Conservation (phyloP, 2,329 filamentous ascomycete genomes). For the Sporothrix brasiliensis region DNA sequence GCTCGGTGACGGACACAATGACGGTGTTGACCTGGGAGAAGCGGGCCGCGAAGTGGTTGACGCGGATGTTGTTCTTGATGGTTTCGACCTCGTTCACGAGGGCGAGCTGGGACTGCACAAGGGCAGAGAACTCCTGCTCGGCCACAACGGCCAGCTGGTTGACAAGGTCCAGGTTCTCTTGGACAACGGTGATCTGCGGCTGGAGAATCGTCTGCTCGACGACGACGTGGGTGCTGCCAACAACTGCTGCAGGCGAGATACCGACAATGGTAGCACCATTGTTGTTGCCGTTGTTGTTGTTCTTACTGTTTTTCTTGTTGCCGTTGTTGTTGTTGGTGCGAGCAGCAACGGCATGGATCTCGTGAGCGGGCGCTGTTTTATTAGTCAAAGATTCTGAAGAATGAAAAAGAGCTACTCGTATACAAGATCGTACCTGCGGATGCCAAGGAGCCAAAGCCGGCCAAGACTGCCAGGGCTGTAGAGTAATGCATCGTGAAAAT, state of each 20-base stretch:
- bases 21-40: slow-evolving; percentile 47
- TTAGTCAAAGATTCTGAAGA: background rate
- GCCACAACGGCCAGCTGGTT: slow-evolving; percentile 43
- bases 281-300: slow-evolving; percentile 40
- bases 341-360: background rate
- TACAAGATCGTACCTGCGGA: slow-evolving; percentile 39
- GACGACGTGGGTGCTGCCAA: slow-evolving; percentile 39
- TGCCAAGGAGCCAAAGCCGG: slow-evolving; percentile 40
- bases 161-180: slow-evolving; percentile 45
- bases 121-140: slow-evolving; percentile 46
- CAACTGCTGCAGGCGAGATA: slow-evolving; percentile 32
- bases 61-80: slow-evolving; percentile 49
- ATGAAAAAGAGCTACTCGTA: background rate
- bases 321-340: slow-evolving; percentile 35
- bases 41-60: slow-evolving; percentile 47
- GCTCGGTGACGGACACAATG: slow-evolving; percentile 45
- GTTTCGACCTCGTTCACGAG: slow-evolving; percentile 45
- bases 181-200: slow-evolving; percentile 42
- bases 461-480: slow-evolving; percentile 40
- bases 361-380: slow-evolving; percentile 34
- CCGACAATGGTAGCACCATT: slow-evolving; percentile 31
- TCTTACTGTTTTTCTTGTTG: slow-evolving; percentile 38
- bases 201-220: slow-evolving; percentile 43
- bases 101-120: slow-evolving; percentile 45
- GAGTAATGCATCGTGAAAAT: slow-evolving; percentile 37